Evolutionary conservation across 352 stramenopile genomes (phyloP), one percentile per base, ranked within the genome.

Genomic region (Sclerospora graminicola): DNA sequence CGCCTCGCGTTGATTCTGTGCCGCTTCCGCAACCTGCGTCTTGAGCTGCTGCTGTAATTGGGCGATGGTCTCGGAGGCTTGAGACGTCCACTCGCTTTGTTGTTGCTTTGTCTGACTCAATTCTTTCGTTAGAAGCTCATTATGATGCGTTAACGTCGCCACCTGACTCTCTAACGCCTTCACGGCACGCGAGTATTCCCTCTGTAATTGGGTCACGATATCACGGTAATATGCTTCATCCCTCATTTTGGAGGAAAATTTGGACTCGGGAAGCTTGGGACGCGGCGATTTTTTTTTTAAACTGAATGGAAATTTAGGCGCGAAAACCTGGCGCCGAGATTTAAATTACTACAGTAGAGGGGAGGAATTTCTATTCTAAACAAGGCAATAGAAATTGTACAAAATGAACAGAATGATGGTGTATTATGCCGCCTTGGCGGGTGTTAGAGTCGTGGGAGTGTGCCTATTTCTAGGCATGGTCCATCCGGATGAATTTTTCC

Each of bases 401-500:
- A 6, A 2, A 49, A 50, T 45, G 37, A 15, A 8, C 11, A 36
- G 13, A 13, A 48, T 42, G 41, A 29, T 15, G 35, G 8, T 51
- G n/a, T n/a, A n/a, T 21, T 83, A 77, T 40, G 49, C 34, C 24
- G 27, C 53, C 16, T 55, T 84, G 18, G 69, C 58, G 23, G 48
- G 53, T 33, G 37, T 88, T 10, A 63, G 81, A 9, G 45, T 77
- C 19, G 15, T 53, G 8, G 55, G 36, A n/a, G 6, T 48, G 57
- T 9, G 38, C 75, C 7, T 56, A 1, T 48, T 69, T n/a, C 36
- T 76, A 35, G 66, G 69, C 0, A 83, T 89, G 68, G 52, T 88
- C 36, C 74, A 88, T 44, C 75, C 78, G 14, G 81, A 93, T 46
- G 81, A 93, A 58, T 93, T 87, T 45, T 93, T 93, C 50, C 81